Evolutionary conservation across 495 filamentous ascomycete species (phyloP).

Genomic region (Aspergillus incahuasiensis): DNA sequence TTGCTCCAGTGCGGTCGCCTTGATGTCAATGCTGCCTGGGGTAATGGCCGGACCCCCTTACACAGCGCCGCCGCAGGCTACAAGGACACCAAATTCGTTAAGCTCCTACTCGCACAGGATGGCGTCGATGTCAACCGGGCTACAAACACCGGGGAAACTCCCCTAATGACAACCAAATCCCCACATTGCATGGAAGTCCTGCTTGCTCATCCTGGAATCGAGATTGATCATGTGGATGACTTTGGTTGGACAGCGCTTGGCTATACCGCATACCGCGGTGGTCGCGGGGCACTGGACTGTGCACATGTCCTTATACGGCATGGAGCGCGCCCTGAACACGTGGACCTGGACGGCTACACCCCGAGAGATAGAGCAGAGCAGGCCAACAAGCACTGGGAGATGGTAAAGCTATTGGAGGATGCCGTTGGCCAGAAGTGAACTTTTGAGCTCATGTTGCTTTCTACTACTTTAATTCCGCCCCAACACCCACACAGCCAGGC

Average conservation of each 20-base stretch:
- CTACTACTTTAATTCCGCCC: background rate
- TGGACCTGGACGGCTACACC: constrained; percentile 1
- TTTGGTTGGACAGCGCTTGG: background rate
- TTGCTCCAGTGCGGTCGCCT: background rate
- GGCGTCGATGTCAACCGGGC: background rate
- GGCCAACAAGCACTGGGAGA: background rate
- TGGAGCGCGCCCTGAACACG: background rate
- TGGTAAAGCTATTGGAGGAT: background rate
- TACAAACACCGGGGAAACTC: background rate
- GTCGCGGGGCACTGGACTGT: background rate
- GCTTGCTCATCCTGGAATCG: background rate
- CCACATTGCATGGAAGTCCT: background rate
- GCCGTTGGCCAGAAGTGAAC: background rate
- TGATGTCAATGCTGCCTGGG: background rate
- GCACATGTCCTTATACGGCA: background rate
- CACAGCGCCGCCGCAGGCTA: background rate
- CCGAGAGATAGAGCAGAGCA: constrained; percentile 1
- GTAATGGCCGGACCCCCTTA: background rate
- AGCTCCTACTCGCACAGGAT: constrained; percentile 1
- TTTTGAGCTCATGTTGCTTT: background rate
- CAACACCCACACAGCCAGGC: background rate
- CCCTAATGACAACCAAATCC: background rate
- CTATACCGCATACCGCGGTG: background rate
- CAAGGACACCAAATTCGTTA: background rate
- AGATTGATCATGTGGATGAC: background rate